Percentiles rank a stretch among this genome's conserved stretches.
These are phyloP conservation scores for carrot (Daucus carota) DNA, from an alignment of 129 eudicot genomes.

Conservation along the genomic window DNA sequence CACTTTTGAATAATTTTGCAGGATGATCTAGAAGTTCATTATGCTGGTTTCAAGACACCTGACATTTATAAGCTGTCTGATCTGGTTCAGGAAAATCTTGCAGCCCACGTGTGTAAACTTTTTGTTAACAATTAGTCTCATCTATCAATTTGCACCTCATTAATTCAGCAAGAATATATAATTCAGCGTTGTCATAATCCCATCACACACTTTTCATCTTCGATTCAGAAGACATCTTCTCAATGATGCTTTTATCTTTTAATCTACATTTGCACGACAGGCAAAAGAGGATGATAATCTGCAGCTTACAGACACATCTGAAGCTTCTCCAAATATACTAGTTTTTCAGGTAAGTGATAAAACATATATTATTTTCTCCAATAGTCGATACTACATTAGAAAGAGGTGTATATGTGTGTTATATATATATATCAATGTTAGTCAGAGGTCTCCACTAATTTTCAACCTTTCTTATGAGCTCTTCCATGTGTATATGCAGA, in stretches of 20 bases:
- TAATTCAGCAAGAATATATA: conserved; percentile 1
- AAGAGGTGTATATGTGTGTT: too few species aligned
- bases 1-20: conserved; percentile 28
- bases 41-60: conserved; percentile 79
- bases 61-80: conserved; percentile 88
- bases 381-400: neutral
- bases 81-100: conserved; percentile 59
- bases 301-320: conserved; percentile 81
- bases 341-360: conserved; percentile 72
- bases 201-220: neutral
- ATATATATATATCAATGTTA: neutral
- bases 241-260: neutral
- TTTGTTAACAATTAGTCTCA: conserved; percentile 10
- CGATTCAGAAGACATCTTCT: neutral
- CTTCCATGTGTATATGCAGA: conserved; percentile 34
- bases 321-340: conserved; percentile 61
- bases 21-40: conserved; percentile 77
- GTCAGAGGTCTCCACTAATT: neutral
- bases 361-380: conserved; percentile 9
- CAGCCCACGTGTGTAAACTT: conserved; percentile 42
- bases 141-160: neutral
- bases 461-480: neutral
- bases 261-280: conserved; percentile 26
- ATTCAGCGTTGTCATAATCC: neutral
- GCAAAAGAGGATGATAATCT: conserved; percentile 54